Evolutionary conservation across 106 monocot genomes (phyloP), one percentile per base, ranked within the genome.

Genomic region (Allium fistulosum): DNA sequence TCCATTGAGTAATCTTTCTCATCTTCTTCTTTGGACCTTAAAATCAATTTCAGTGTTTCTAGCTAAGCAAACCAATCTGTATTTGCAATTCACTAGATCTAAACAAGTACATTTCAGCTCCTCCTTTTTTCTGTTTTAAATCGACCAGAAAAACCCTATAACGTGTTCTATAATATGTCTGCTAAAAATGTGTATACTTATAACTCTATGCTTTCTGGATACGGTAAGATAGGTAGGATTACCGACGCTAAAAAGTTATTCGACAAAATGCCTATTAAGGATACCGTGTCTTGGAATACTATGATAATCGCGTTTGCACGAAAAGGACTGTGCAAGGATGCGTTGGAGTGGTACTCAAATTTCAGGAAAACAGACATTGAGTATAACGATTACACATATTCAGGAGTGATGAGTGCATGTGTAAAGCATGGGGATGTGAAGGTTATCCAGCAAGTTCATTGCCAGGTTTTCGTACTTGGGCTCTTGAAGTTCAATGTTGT

Each of bases 171-270:
- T 65, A 77, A 59, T 72, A 97, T 97, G 89, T 71, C 72, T 11
- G 52, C n/a, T 8, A 78, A 65, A 22, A 88, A 82, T 51, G 47
- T 90, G 12, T 83, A 76, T 79, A 80, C 92, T 1, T 92, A 77
- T 72, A 92, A 92, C 70, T 76, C 87, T 49, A 90, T 97, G 92
- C 79, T 97, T 26, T 57, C 81, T 1, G 88, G 95, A 0, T 91
- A 88, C 59, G 71, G 81, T 12, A 69, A 71, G 17, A 55, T 82
- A 9, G 81, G 81, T 22, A 67, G 77, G 68, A 50, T 80, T 16
- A 26, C 26, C 9, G 66, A 72, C 3, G 88, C 85, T 7, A 63
- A 72, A 48, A 27, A 51, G 46, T 15, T 91, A 2, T 95, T 95
- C 53, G 79, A 81, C 11, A 6, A 28, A 46, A 95, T 91, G 85